phyloP scores from a whole-genome alignment of 75 land plant genomes.

The Pinus albicaulis region DNA sequence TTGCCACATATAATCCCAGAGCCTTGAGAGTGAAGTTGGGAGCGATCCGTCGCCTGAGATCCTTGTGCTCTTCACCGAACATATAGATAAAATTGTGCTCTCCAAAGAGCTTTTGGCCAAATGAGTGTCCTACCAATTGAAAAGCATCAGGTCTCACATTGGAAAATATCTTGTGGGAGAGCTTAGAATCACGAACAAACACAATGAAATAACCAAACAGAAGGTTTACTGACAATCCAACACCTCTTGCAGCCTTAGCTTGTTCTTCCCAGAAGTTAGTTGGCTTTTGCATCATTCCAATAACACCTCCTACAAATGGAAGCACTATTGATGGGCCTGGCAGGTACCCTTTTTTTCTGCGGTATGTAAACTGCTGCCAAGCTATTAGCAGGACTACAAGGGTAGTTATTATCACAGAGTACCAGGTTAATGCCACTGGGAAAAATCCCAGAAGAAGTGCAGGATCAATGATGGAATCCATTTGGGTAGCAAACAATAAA shows the following conservation, averaged over 20 bases:
- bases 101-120: slow-evolving; percentile 94
- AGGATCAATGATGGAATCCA: no score
- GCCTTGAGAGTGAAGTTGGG: slow-evolving; percentile 87
- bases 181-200: slow-evolving; percentile 14
- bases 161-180: slow-evolving; percentile 81
- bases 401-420: no score
- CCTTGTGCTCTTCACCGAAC: slow-evolving; percentile 83
- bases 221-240: slow-evolving; percentile 29
- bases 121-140: slow-evolving; percentile 86
- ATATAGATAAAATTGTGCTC: slow-evolving; percentile 88
- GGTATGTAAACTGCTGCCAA: slow-evolving; percentile 60
- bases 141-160: slow-evolving; percentile 88
- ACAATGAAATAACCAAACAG: slow-evolving; percentile 73
- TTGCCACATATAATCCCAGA: slow-evolving; percentile 56
- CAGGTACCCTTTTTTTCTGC: slow-evolving; percentile 48
- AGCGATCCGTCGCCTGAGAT: slow-evolving; percentile 81
- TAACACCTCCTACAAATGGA: no score
- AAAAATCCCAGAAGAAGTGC: no score
- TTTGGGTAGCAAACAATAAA: no score
- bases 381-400: no score
- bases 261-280: slow-evolving; percentile 72
- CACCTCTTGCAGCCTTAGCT: slow-evolving; percentile 29
- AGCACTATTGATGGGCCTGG: slow-evolving; percentile 54
- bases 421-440: no score
- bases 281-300: no score